Evolutionary conservation across 805 yeast species (phyloP), one percentile per base, ranked within the genome.

Genomic region (Millerozyma acaciae): DNA sequence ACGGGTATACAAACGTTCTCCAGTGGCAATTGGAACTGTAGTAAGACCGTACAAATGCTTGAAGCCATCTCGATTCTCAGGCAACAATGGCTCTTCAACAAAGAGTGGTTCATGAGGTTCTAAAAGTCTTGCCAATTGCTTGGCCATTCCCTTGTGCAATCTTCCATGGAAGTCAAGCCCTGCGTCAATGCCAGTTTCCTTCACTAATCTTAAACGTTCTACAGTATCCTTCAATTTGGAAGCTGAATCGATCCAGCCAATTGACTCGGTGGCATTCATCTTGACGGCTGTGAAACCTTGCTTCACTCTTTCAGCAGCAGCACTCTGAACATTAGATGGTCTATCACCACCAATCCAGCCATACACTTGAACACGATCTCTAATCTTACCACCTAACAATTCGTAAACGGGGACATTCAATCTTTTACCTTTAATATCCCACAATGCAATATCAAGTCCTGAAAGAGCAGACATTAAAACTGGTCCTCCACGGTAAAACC

Each of bases 311-410:
- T 37, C 55, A 25, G 37, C 32, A 29, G 59, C 59, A n/a, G 44
- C 50, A 16, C 25, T 31, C 15, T 30, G 40, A 16, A 53, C 59
- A 33, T 50, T 48, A 16, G 46, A 28, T 3, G 53, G 53, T 7
- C 47, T 42, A 40, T 48, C 53, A 13, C 59, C 59, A 8, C 59
- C 59, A 35, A 53, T 53, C 59, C 59, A 53, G 12, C 54, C 54
- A 30, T 53, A 53, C 13, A 53, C 59, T 8, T 35, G 34, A 16
- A 53, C 43, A 19, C 41, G 34, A 16, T 53, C 53, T 26, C 59
- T 44, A 6, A 53, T 55, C 30, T 40, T 47, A 14, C 59, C 59
- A 19, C 59, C 59, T 6, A 53, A 39, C 18, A 53, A 42, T 32
- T 51, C 48, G 30, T 35, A 53, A 16, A 53, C 44, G 2, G 59